Evolutionary conservation across 352 stramenopile genomes (phyloP).

Genomic region (Aphanomyces invadans): DNA sequence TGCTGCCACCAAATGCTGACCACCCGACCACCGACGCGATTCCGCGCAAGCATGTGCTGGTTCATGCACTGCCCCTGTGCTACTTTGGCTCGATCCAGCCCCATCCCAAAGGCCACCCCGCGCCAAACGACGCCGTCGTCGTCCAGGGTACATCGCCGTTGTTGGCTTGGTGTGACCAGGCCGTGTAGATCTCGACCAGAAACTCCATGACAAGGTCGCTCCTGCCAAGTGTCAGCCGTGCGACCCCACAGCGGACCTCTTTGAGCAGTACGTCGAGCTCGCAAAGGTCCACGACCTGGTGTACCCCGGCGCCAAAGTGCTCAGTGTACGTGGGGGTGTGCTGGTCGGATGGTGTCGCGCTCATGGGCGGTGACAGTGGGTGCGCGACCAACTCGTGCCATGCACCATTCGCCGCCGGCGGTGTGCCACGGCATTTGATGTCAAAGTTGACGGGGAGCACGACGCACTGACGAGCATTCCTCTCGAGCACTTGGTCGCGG

Average conservation of each 20-base stretch:
- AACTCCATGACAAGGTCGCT: not conserved
- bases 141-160: not conserved
- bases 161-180: not conserved
- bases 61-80: not conserved
- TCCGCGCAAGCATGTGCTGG: not conserved
- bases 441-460: not conserved
- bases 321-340: constrained; percentile 2
- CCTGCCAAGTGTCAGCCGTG: not conserved
- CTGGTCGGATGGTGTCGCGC: not conserved
- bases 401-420: constrained; percentile 11
- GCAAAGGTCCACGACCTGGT: not conserved
- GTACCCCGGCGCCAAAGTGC: constrained; percentile 10
- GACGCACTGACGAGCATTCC: not conserved
- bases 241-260: not conserved
- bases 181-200: not conserved
- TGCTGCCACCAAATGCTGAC: not conserved
- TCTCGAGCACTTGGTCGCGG: constrained; percentile 6
- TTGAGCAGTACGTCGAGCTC: constrained; percentile 7
- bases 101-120: not conserved
- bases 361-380: not conserved
- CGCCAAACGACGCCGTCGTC: not conserved
- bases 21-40: not conserved
- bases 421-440: not conserved
- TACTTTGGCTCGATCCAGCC: not conserved
- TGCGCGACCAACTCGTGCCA: not conserved